These are phyloP conservation scores for Osmanthus fragrans DNA, from an alignment of 257 asterid genomes.

Conservation along the genomic window DNA sequence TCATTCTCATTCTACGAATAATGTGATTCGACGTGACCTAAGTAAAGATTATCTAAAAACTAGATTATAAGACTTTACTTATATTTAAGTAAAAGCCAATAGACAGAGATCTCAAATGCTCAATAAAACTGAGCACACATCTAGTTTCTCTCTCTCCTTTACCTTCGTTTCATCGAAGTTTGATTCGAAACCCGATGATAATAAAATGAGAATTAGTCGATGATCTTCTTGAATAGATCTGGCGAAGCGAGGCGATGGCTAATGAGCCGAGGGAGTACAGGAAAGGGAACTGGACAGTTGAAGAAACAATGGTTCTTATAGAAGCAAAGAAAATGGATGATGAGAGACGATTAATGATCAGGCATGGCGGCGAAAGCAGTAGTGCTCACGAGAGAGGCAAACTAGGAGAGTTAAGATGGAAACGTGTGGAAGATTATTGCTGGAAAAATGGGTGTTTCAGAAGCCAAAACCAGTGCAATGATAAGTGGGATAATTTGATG, in stretches of 20 bases:
- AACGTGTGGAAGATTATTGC: constrained; percentile 94
- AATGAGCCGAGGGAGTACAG: constrained; percentile 65
- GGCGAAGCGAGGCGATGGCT: constrained; percentile 19
- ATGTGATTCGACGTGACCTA: no score
- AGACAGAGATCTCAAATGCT: no score
- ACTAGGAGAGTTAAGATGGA: constrained; percentile 92
- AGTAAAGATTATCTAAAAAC: no score
- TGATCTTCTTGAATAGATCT: no score
- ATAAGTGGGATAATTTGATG: constrained; percentile 94
- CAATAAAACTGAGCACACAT: no score
- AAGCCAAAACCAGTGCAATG: constrained; percentile 95
- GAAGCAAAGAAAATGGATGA: constrained; percentile 88
- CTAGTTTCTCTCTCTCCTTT: no score
- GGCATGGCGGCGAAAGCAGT: neutral
- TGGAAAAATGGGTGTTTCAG: constrained; percentile 75
- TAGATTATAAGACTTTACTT: no score
- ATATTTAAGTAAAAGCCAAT: no score
- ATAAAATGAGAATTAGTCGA: no score
- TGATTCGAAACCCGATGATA: no score
- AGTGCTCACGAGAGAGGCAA: constrained; percentile 44
- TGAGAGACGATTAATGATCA: constrained; percentile 35
- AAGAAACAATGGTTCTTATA: constrained; percentile 82
- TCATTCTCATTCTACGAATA: no score
- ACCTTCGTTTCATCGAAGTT: no score
- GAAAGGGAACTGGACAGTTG: constrained; percentile 90